These are phyloP conservation scores for Melanogaster broomeanus DNA, from an alignment of 768 basidiomycete genomes.

Conservation along the genomic window DNA sequence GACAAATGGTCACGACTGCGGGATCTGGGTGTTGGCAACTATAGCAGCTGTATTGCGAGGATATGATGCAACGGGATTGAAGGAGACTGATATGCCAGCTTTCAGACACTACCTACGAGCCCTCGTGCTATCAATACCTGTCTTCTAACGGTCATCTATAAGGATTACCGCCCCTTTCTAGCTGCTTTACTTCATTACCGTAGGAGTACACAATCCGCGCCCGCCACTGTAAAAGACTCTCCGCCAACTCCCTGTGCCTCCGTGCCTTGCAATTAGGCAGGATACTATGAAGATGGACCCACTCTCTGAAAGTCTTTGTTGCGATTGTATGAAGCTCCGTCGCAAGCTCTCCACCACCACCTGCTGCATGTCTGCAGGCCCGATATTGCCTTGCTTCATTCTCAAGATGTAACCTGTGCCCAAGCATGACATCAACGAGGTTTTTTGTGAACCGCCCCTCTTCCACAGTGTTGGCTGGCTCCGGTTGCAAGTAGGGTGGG, in stretches of 20 bases:
- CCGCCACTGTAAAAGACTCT: background rate
- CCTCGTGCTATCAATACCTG: slow-evolving; percentile 1
- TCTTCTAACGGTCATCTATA: background rate
- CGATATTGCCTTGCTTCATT: background rate
- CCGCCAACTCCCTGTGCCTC: background rate
- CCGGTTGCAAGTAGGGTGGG: slow-evolving; percentile 1
- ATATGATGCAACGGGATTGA: slow-evolving; percentile 4
- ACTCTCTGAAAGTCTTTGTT: background rate
- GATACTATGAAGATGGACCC: background rate
- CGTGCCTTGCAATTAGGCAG: background rate
- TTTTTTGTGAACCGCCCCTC: background rate
- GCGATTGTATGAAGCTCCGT: background rate
- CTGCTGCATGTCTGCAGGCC: background rate
- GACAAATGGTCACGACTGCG: slow-evolving; percentile 22
- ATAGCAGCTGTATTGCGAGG: slow-evolving; percentile 21
- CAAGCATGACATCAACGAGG: slow-evolving; percentile 4
- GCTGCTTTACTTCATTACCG: background rate
- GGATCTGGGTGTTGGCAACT: slow-evolving; percentile 25
- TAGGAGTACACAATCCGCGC: background rate
- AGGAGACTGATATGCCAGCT: slow-evolving; percentile 14
- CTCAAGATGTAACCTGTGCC: background rate
- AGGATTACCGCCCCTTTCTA: background rate
- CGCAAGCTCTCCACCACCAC: background rate
- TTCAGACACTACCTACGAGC: slow-evolving; percentile 8
- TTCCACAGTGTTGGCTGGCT: background rate